Conservation (phyloP, 2,329 filamentous ascomycete species). For the Penicillium sp. region DNA sequence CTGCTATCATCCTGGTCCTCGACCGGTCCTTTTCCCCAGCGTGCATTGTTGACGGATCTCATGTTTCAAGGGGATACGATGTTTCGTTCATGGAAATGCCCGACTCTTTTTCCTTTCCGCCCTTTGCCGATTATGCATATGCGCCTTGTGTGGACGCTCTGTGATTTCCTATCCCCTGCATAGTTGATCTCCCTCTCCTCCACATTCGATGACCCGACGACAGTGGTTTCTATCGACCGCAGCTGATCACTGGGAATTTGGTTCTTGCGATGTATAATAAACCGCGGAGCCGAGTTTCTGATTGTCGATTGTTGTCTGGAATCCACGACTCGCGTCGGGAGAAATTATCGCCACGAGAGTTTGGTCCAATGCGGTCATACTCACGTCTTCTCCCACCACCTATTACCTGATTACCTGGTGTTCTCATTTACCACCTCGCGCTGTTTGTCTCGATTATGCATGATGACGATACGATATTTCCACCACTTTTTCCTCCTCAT, state of each 20-base stretch:
- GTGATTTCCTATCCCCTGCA: constrained; percentile 20
- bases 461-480: constrained; percentile 31
- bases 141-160: constrained; percentile 27
- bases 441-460: constrained; percentile 26
- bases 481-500: constrained; percentile 16
- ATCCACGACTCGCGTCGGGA: constrained; percentile 17
- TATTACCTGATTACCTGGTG: background rate
- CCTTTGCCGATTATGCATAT: constrained; percentile 20
- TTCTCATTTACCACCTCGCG: background rate
- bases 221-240: constrained; percentile 14
- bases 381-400: constrained; percentile 12
- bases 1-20: constrained; percentile 16
- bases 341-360: constrained; percentile 28
- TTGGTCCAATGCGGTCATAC: constrained; percentile 17
- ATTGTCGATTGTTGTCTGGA: constrained; percentile 15
- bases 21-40: constrained; percentile 9
- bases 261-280: constrained; percentile 46
- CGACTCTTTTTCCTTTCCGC: constrained; percentile 22
- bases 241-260: constrained; percentile 18
- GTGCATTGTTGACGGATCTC: constrained; percentile 28
- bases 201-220: constrained; percentile 13
- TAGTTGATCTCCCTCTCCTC: constrained; percentile 12
- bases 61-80: constrained; percentile 27
- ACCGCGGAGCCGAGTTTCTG: constrained; percentile 37
- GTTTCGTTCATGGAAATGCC: constrained; percentile 25